Base-by-base conservation (phyloP, 1,284 basidiomycete species). In the Microbotryomycetes sp. region DNA sequence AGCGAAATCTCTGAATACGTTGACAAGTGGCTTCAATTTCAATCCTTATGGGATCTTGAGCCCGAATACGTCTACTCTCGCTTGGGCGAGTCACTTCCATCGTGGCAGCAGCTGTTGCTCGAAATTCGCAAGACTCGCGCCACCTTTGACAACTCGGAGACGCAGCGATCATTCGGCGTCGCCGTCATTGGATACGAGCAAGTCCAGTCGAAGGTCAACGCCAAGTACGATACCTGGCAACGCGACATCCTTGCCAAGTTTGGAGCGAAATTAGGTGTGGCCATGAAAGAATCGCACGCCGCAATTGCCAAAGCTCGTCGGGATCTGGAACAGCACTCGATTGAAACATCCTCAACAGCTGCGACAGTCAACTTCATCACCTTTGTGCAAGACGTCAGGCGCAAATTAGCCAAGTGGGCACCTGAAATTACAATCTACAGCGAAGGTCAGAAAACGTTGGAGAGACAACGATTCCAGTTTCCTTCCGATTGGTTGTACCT, bases 311-410 rank as follows among this genome's bases (percentile, higher is more conserved):
- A 97, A 79, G 89, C 92, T 54, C 82, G 96, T 67, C 88, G 92
- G 73, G 92, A 97, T 69, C 82, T 99, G 56, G 96, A 98, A 77
- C 87, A 91, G 63, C 84, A 89, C 72, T 87, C 87, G 51, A 90
- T 92, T 75, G 79, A 80, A 79, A 83, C 59, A 4, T 73, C 73
- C 51, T 82, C 82, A 59, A 98, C 96, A 74, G 94, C 93, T 46
- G 92, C 93, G 65, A 92, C 96, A 74, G 96, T 99, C 69, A 88
- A 90, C 1, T 97, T 98, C 78, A 97, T 99, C 77, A 99, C 96
- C 26, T 97, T 97, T 74, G 93, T 98, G 1, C 94, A 98, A 78
- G 93, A 97, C 80, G 84, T 98, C 70, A 97, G 97, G 80, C 87
- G 88, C 75, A 96, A 93, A 80, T 89, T 91, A 61, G 89, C 92